Conservation (phyloP, 2,329 filamentous ascomycete species). For the Colletotrichum sp. region DNA sequence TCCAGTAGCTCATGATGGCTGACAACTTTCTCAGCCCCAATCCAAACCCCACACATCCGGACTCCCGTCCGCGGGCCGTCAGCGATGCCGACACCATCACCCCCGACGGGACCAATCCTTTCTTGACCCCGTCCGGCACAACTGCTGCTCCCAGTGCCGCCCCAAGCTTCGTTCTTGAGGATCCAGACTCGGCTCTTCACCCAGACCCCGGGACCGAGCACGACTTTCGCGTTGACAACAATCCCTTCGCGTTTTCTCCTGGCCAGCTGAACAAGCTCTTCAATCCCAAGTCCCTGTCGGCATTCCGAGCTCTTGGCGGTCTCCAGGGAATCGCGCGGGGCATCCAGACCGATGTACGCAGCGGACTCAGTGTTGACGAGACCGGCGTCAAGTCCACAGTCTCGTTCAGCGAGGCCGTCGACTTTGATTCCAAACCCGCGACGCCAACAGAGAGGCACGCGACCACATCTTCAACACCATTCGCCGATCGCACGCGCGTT, state of each 20-base stretch:
- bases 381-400: constrained; percentile 63
- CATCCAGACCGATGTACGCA: constrained; percentile 64
- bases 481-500: constrained; percentile 59
- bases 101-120: constrained; percentile 22
- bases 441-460: neutral
- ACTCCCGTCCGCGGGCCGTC: constrained; percentile 8
- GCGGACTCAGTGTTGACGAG: constrained; percentile 75
- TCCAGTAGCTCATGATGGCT: neutral
- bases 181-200: constrained; percentile 57
- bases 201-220: constrained; percentile 74
- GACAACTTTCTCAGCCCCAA: constrained; percentile 12
- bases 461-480: constrained; percentile 17
- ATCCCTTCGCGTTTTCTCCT: constrained; percentile 75
- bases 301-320: constrained; percentile 75
- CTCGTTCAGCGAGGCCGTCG: constrained; percentile 70
- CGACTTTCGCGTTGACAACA: constrained; percentile 73
- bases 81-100: constrained; percentile 20
- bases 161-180: constrained; percentile 22
- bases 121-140: constrained; percentile 24
- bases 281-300: constrained; percentile 77
- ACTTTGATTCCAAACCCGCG: constrained; percentile 6
- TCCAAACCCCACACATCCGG: constrained; percentile 2
- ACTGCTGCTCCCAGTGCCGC: constrained; percentile 14
- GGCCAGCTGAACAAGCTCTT: constrained; percentile 77
- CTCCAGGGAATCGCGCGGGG: constrained; percentile 73